Base-by-base conservation (phyloP, 768 basidiomycete genomes). In the Russula griseocarnosa region DNA sequence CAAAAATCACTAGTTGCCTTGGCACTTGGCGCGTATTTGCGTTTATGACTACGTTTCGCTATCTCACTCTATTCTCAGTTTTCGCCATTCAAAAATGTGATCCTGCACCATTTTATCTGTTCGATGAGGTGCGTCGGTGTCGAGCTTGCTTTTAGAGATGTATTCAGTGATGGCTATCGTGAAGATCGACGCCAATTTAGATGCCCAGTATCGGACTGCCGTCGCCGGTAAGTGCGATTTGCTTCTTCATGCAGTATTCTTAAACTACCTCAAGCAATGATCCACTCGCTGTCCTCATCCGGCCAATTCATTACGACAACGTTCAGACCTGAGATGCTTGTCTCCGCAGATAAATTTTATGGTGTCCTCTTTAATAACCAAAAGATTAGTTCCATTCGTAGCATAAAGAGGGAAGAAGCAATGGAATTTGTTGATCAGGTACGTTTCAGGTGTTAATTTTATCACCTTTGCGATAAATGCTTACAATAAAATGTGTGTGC, bases 51-150 rank as follows among this genome's bases (percentile, higher is more conserved):
- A 28, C 44, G 30, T 49, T 22, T 44, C 13, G 9, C 52, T 28
- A 18, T 40, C 57, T 69, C 24, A 73, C 55, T 20, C 14, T n/a
- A 55, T 20, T 53, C 34, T 0, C 71, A 92, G 95, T 99, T 28
- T 98, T 99, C 71, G 94, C 96, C 18, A 98, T 98, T 69, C 97
- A 99, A 76, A 98, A 97, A 76, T 98, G 96, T 72, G 97, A 99
- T 71, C 97, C 97, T 2, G 96, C 97, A 0, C 97, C 97, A 2
- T 99, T 99, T 79, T 98, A 98, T 75, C 81, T 99, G n/a, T 98
- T 99, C 70, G 97, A 99, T 72, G 97, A 98, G 80, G 88, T 87
- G 65, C 26, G 69, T 66, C 46, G 5, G 6, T 5, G 65, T n/a
- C 44, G 36, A 24, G 20, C 40, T 46, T 38, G 16, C 10, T 46